These are phyloP conservation scores for Metschnikowia noctiluminum DNA, from an alignment of 805 yeast genomes.

Conservation along the genomic window DNA sequence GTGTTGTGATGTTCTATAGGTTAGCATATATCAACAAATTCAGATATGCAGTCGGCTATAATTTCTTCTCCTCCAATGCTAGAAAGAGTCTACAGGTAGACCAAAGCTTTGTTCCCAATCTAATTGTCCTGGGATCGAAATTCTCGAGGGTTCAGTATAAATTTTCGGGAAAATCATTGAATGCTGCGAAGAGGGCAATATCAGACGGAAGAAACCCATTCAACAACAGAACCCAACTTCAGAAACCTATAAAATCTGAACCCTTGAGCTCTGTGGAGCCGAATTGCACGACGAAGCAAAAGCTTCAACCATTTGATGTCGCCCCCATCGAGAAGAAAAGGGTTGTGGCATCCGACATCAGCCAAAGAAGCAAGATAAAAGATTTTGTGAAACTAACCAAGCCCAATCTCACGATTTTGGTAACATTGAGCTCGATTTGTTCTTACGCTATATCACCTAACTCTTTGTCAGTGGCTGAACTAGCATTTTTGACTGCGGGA, in stretches of 20 bases:
- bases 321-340: conserved; percentile 31
- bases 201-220: background rate
- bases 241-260: no score
- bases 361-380: conserved; percentile 25
- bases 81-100: conserved; percentile 27
- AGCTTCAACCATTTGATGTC: conserved; percentile 56
- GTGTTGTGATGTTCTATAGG: conserved; percentile 18
- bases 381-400: conserved; percentile 83
- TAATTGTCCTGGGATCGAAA: conserved; percentile 16
- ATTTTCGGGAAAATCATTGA: background rate
- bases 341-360: conserved; percentile 13
- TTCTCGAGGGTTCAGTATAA: background rate
- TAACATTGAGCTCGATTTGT: conserved; percentile 87
- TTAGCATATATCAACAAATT: conserved; percentile 20
- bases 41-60: conserved; percentile 24
- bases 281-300: background rate
- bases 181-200: background rate
- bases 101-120: conserved; percentile 36
- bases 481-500: conserved; percentile 74
- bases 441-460: conserved; percentile 90
- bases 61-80: conserved; percentile 37
- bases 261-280: background rate
- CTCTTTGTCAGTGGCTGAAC: conserved; percentile 67
- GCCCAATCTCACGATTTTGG: conserved; percentile 82
- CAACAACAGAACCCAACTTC: no score